phyloP scores from a whole-genome alignment of 2,329 filamentous ascomycete species.

The Aspergillus ibericus region DNA sequence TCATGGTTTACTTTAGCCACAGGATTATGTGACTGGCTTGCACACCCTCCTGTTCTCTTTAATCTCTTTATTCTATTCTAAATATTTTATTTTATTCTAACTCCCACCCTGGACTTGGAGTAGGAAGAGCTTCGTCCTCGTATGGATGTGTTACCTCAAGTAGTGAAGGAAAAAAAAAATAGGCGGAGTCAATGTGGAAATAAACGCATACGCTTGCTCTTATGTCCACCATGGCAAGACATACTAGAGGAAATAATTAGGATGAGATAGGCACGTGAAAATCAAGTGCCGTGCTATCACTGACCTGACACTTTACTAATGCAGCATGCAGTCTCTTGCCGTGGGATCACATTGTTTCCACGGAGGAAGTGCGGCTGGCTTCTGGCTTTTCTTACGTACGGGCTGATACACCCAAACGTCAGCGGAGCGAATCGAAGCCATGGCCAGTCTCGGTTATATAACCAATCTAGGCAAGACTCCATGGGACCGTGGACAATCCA shows the following conservation, averaged over 20 bases:
- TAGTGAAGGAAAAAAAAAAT: no score
- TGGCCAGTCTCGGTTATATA: constrained; percentile 23
- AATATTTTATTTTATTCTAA: not conserved
- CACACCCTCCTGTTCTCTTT: not conserved
- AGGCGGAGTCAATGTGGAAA: no score
- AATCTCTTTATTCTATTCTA: not conserved
- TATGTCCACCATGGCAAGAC: no score
- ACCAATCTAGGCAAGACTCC: constrained; percentile 17
- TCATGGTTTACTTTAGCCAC: constrained; percentile 7
- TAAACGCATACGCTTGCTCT: no score
- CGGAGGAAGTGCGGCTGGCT: constrained; percentile 3
- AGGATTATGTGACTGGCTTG: constrained; percentile 13
- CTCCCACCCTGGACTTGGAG: not conserved
- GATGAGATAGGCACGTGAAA: not conserved
- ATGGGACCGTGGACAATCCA: not conserved
- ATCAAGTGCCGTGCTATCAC: not conserved
- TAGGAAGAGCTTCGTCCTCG: no score
- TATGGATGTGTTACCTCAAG: no score
- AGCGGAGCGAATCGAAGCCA: constrained; percentile 14
- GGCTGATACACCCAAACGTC: constrained; percentile 2
- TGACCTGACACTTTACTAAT: not conserved
- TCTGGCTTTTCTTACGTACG: constrained; percentile 6
- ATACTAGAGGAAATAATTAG: not conserved
- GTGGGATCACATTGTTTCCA: constrained; percentile 4
- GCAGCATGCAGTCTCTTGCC: constrained; percentile 1